A percentile compares a stretch with the other conserved stretches of the same genome.
These are phyloP conservation scores for Castanea mollissima DNA, from an alignment of 306 rosid species.

Conservation along the genomic window DNA sequence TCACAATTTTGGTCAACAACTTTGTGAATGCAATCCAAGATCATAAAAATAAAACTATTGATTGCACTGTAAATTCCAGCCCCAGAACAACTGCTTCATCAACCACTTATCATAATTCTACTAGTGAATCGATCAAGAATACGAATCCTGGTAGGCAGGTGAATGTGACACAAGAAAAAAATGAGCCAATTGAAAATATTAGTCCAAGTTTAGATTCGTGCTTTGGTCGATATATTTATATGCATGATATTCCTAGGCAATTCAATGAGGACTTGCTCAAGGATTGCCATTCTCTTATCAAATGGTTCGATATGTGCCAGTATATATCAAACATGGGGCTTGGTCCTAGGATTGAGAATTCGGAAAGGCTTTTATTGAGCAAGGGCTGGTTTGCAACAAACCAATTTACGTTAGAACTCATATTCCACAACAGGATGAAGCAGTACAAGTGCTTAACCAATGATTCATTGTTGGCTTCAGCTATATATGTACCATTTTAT, in stretches of 20 bases:
- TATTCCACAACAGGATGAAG: slow-evolving; percentile 62
- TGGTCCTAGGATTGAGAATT: slow-evolving; percentile 29
- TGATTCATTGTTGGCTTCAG: slow-evolving; percentile 53
- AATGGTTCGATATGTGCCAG: slow-evolving; percentile 50
- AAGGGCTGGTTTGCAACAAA: slow-evolving; percentile 51
- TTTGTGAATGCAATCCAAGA: slow-evolving; percentile 9
- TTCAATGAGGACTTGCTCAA: slow-evolving; percentile 49
- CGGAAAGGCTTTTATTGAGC: slow-evolving; percentile 10
- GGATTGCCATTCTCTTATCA: slow-evolving; percentile 32
- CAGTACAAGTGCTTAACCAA: slow-evolving; percentile 56
- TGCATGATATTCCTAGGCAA: slow-evolving; percentile 42
- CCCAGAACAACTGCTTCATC: too few species aligned
- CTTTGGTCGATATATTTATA: slow-evolving; percentile 40
- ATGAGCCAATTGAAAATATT: neutral
- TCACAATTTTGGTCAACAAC: slow-evolving; percentile 21
- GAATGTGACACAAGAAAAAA: neutral
- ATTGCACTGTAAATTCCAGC: neutral
- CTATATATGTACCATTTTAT: slow-evolving; percentile 58
- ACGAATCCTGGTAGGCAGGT: neutral
- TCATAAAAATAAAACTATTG: neutral
- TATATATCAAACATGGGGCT: slow-evolving; percentile 45
- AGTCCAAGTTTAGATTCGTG: slow-evolving; percentile 29
- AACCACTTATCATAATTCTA: neutral
- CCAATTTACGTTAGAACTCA: slow-evolving; percentile 55
- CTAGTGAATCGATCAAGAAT: neutral